Evolutionary conservation across 2,329 filamentous ascomycete species (phyloP).

Genomic region (Lachnellula suecica): DNA sequence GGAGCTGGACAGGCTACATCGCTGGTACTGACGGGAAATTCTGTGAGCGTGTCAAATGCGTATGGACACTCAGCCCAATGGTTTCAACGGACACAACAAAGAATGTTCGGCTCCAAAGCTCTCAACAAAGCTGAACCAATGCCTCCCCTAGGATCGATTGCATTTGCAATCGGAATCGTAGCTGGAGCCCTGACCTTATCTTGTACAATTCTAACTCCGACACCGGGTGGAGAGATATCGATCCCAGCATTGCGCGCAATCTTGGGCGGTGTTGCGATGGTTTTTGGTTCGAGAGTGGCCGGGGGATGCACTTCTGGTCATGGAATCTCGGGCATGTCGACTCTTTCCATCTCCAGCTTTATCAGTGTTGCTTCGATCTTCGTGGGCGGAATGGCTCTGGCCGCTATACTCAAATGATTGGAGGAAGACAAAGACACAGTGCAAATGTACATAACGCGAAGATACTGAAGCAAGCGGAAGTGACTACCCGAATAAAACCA

Average conservation of each 20-base stretch:
- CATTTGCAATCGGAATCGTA: conserved; percentile 53
- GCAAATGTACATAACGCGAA: too few relatives aligned
- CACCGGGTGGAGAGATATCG: conserved; percentile 21
- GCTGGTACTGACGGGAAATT: conserved; percentile 48
- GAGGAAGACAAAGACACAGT: too few relatives aligned
- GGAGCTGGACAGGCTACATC: conserved; percentile 58
- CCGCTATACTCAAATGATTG: conserved; percentile 1
- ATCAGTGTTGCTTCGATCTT: conserved; percentile 61
- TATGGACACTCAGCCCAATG: conserved; percentile 61
- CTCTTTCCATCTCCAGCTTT: conserved; percentile 61
- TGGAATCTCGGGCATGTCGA: conserved; percentile 65
- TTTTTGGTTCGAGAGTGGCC: conserved; percentile 59
- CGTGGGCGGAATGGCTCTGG: conserved; percentile 43
- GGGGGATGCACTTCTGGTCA: conserved; percentile 70
- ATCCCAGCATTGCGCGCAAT: conserved; percentile 42
- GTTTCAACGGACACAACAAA: conserved; percentile 46
- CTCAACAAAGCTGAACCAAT: not conserved
- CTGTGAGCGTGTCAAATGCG: conserved; percentile 60
- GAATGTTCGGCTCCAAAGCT: not conserved
- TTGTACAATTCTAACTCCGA: conserved; percentile 7
- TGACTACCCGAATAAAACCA: too few relatives aligned
- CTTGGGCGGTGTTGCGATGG: conserved; percentile 56
- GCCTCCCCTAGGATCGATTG: conserved; percentile 27
- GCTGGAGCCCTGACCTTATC: conserved; percentile 41
- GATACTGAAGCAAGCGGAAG: too few relatives aligned